Percentiles rank a stretch among this genome's conserved stretches.
Conservation (phyloP, 2,329 filamentous ascomycete species). For the Phyllachora maydis region DNA sequence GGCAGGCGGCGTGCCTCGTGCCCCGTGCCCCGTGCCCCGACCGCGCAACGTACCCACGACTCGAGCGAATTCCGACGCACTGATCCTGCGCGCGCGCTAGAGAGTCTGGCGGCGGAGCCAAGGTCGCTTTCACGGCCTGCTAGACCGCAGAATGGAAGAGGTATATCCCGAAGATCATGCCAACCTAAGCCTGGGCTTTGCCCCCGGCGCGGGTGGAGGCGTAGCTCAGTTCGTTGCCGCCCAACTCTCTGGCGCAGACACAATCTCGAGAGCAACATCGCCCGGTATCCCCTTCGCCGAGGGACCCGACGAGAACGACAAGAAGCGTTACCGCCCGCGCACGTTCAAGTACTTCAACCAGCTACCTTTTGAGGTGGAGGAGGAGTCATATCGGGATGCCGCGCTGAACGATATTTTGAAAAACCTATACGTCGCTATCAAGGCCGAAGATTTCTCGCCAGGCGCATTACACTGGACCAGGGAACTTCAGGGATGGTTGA, state of each 20-base stretch:
- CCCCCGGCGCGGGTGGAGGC: slow-evolving; percentile 13
- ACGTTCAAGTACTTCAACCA: slow-evolving; percentile 88
- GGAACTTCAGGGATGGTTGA: slow-evolving; percentile 87
- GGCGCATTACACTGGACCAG: slow-evolving; percentile 94
- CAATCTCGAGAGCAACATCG: slow-evolving; percentile 70
- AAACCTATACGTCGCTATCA: slow-evolving; percentile 79
- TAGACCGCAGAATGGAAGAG: too few relatives aligned
- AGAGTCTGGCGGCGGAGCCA: too few relatives aligned
- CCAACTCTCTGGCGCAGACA: slow-evolving; percentile 30
- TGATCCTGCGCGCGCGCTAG: too few relatives aligned
- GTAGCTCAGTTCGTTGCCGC: slow-evolving; percentile 16
- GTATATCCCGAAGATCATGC: too few relatives aligned
- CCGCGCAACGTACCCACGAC: too few relatives aligned
- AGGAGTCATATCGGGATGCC: slow-evolving; percentile 53
- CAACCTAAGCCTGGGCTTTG: too few relatives aligned
- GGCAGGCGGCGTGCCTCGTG: too few relatives aligned
- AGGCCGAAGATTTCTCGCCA: slow-evolving; percentile 82
- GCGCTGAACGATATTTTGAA: slow-evolving; percentile 78
- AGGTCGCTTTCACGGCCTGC: too few relatives aligned
- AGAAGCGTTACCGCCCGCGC: slow-evolving; percentile 56
- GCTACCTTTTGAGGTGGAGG: slow-evolving; percentile 76
- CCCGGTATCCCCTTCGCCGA: slow-evolving; percentile 43
- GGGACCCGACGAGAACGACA: slow-evolving; percentile 25
- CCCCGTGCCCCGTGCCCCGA: too few relatives aligned
- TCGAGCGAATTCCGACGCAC: too few relatives aligned